Evolutionary conservation across 192 early-diverging fungal species (phyloP), one percentile per base, ranked within the genome.

Genomic region (Linnemannia hyalina): DNA sequence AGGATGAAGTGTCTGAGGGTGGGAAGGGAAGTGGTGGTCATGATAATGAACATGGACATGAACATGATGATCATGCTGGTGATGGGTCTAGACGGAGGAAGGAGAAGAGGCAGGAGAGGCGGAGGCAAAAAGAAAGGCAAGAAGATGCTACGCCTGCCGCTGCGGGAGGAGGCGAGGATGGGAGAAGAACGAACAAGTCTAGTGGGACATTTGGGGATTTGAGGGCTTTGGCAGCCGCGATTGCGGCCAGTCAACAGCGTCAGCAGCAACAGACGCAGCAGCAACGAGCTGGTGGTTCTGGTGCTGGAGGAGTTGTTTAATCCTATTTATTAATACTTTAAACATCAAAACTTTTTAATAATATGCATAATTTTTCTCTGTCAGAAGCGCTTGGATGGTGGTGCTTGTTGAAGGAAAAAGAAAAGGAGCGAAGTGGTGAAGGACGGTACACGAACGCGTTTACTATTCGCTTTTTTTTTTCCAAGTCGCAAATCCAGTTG

Each of bases 201-300:
- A 77, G 76, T 22, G 63, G 57, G 18, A 77, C 76, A 22, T 77
- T 77, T 77, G 76, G 76, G 32, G 44, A 47, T 35, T 44, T 68
- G 46, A 73, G 71, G 42, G 26, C 41, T 29, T 26, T 41, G 71
- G 71, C 38, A 73, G 42, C 41, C 42, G 71, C 60, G 29, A 65
- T 32, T 65, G 60, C 60, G 60, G 60, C 60, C 29, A 65, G 60
- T 15, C 60, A 65, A 32, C 29, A 65, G 55, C 55, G 9, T 9
- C 22, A 57, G 23, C 60, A 65, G 13, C 60, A 65, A 13, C 60
- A 65, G 60, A 7, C 11, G 8, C 26, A 57, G n/a, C 55, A 57
- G n/a, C 55, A 23, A 10, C 23, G 6, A 9, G 29, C 26, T 65
- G 60, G 44, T 46, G 44, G 44, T 46, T 46, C 44, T 46, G 38